Evolutionary conservation across 116 monocot species (phyloP).

Genomic region (Iris pallida): DNA sequence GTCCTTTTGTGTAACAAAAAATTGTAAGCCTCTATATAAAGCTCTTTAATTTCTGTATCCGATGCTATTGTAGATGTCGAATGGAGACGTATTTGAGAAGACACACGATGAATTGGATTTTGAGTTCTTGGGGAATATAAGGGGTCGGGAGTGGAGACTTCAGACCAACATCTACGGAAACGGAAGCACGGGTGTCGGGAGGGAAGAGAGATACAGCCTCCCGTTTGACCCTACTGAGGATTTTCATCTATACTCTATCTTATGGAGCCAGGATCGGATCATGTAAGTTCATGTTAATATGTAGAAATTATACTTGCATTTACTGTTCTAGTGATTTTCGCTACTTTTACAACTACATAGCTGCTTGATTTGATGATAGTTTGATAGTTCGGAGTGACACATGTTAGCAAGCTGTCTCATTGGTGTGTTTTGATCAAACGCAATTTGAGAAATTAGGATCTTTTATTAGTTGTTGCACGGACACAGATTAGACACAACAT

Average conservation of each 20-base stretch:
- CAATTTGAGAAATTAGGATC: too few relatives aligned
- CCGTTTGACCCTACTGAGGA: constrained; percentile 82
- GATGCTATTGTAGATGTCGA: constrained; percentile 49
- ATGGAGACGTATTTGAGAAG: constrained; percentile 73
- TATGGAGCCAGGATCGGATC: constrained; percentile 56
- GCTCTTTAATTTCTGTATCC: neutral
- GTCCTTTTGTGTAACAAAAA: neutral
- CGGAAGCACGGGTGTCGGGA: constrained; percentile 61
- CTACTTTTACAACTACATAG: too few relatives aligned
- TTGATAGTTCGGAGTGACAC: too few relatives aligned
- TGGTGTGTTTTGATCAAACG: too few relatives aligned
- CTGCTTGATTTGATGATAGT: too few relatives aligned
- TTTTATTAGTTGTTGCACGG: too few relatives aligned
- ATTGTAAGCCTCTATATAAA: neutral
- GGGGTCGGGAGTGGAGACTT: constrained; percentile 72
- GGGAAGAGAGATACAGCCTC: constrained; percentile 71
- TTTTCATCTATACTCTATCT: constrained; percentile 72
- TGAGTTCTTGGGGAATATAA: constrained; percentile 79
- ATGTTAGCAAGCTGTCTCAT: too few relatives aligned
- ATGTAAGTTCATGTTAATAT: constrained; percentile 31
- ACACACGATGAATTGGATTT: constrained; percentile 81
- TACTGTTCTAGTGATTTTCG: too few relatives aligned
- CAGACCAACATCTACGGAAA: constrained; percentile 82
- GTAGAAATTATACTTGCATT: too few relatives aligned
- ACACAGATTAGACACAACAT: too few relatives aligned